Conservation (phyloP, 352 stramenopile genomes). For the Phytophthora ohioensis region DNA sequence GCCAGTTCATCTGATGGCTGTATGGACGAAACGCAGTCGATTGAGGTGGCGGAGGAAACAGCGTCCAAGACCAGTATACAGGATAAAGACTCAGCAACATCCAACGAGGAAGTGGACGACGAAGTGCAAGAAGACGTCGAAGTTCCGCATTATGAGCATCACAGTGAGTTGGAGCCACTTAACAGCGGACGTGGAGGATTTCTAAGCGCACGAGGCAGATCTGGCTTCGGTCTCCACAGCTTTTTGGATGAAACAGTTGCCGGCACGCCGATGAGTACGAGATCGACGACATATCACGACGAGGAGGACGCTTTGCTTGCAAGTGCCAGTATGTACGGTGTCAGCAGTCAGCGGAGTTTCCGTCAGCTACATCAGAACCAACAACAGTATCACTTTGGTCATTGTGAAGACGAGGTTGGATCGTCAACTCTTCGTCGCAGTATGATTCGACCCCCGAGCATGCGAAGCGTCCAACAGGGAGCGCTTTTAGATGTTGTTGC, state of each 20-base stretch:
- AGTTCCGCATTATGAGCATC: neutral
- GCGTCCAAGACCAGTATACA: conserved; percentile 5
- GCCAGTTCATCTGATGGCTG: conserved; percentile 53
- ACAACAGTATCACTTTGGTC: conserved; percentile 67
- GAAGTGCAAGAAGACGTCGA: neutral
- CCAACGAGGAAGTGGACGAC: conserved; percentile 10
- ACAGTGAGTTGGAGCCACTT: conserved; percentile 36
- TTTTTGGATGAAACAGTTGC: conserved; percentile 56
- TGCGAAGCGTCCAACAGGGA: conserved; percentile 28
- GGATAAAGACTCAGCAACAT: neutral
- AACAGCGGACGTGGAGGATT: conserved; percentile 41
- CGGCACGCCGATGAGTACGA: conserved; percentile 59
- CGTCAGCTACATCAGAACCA: conserved; percentile 82
- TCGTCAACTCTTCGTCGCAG: conserved; percentile 45
- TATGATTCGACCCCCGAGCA: conserved; percentile 41
- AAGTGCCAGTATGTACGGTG: conserved; percentile 77
- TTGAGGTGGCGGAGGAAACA: conserved; percentile 45
- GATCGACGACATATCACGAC: conserved; percentile 69
- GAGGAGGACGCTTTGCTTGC: conserved; percentile 80
- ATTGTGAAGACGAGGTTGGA: conserved; percentile 58
- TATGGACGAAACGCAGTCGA: conserved; percentile 54
- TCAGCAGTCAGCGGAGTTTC: conserved; percentile 69
- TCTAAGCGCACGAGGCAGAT: conserved; percentile 30
- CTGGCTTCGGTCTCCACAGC: conserved; percentile 37
- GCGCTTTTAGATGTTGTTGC: conserved; percentile 29